A percentile compares a stretch with the other conserved stretches of the same genome.
Evolutionary conservation across 1,139 yeast species (phyloP).

Genomic region (Lodderomyces parapsilosis): DNA sequence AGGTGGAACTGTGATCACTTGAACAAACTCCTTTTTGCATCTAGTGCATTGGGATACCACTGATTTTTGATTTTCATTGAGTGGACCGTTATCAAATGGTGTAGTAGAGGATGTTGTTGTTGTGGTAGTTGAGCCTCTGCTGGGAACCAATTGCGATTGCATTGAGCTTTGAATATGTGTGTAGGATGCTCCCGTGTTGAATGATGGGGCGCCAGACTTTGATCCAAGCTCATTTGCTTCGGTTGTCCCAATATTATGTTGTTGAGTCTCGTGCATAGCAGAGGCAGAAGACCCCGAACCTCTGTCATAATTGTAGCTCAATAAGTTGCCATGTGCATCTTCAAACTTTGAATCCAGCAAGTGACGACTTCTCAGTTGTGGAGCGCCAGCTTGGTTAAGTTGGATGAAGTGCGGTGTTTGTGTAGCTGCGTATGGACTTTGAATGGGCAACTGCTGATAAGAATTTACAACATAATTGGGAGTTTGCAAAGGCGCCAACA

Average conservation of each 20-base stretch:
- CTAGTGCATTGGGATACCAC: conserved; percentile 44
- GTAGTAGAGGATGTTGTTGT: not conserved
- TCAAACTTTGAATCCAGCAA: conserved; percentile 7
- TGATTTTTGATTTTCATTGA: conserved; percentile 12
- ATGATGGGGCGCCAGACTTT: not conserved
- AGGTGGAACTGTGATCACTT: conserved; percentile 41
- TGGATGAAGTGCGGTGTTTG: conserved; percentile 4
- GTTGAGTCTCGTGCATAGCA: conserved; percentile 48
- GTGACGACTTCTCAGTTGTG: not conserved
- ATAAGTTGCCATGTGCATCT: conserved; percentile 8
- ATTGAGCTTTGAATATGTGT: not conserved
- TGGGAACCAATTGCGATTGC: not conserved
- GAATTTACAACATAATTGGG: conserved; percentile 8
- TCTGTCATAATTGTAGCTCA: conserved; percentile 17
- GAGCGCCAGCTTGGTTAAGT: not conserved
- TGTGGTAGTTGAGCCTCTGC: not conserved
- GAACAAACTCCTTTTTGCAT: conserved; percentile 59
- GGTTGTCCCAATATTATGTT: conserved; percentile 9
- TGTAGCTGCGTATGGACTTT: conserved; percentile 6
- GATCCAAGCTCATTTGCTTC: not conserved
- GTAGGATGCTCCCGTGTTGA: not conserved
- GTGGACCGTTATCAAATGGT: not conserved
- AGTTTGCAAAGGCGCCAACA: conserved; percentile 8
- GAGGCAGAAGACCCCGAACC: conserved; percentile 44
- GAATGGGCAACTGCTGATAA: conserved; percentile 6